Evolutionary conservation across 176 grass and related monocot species (phyloP).

Genomic region (Pontederia crassipes): DNA sequence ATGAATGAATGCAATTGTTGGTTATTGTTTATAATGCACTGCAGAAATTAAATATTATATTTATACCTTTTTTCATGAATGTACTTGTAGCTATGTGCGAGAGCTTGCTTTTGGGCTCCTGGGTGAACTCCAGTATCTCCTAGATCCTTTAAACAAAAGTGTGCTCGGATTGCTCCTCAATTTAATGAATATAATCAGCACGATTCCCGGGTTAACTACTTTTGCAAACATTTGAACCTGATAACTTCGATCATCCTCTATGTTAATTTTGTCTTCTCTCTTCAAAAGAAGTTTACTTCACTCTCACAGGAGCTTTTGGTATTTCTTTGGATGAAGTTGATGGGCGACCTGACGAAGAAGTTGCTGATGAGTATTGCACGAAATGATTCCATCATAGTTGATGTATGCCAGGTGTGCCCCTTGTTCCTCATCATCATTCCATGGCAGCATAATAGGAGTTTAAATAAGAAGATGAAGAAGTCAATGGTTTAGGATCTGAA

Average conservation of each 20-base stretch:
- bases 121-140: slow-evolving; percentile 75
- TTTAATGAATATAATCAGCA: slow-evolving; percentile 98
- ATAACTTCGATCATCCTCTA: background rate
- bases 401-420: slow-evolving; percentile 76
- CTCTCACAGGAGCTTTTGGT: slow-evolving; percentile 76
- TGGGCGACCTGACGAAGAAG: slow-evolving; percentile 93
- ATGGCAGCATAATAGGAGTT: too few relatives aligned
- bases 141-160: slow-evolving; percentile 85
- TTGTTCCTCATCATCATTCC: too few relatives aligned
- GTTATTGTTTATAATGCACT: background rate
- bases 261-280: slow-evolving; percentile 7
- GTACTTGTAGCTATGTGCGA: slow-evolving; percentile 89
- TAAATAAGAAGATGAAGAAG: too few relatives aligned
- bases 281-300: slow-evolving; percentile 1
- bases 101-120: slow-evolving; percentile 98
- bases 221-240: background rate
- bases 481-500: too few relatives aligned
- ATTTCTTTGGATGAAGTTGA: slow-evolving; percentile 92
- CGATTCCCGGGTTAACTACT: slow-evolving; percentile 62
- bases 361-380: slow-evolving; percentile 87
- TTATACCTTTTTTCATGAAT: slow-evolving; percentile 31
- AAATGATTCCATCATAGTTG: slow-evolving; percentile 99
- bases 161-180: slow-evolving; percentile 89
- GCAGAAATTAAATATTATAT: background rate
- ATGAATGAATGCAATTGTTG: background rate